Base-by-base conservation (phyloP, 2,329 filamentous ascomycete species). In the Aspergillus piperis region DNA sequence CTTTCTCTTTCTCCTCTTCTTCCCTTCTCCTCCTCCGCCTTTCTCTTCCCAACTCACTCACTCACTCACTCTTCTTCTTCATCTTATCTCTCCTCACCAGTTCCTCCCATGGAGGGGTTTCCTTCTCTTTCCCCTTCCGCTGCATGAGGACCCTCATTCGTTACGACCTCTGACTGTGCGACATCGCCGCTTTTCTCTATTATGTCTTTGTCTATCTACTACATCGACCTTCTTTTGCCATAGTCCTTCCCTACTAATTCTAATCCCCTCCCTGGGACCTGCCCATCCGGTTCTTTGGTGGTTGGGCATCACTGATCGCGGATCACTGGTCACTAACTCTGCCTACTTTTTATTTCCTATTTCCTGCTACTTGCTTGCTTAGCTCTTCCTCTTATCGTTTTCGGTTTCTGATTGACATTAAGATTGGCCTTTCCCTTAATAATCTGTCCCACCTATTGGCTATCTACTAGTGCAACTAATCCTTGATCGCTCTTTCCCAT, bases 71-170 rank as follows among this genome's bases (percentile, higher is more conserved):
- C 21, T 54, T 49, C 55, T 25, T 30, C 49, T 15, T 57, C 59
- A 39, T 54, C 32, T 52, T 38, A 39, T 59, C 51, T 6, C 32
- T 54, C 54, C 54, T 54, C 47, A 11, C 41, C 32, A 42, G 21
- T 47, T 42, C 60, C 58, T 64, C 60, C 57, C 57, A 68, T 68
- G 66, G 66, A 68, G 66, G 66, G 66, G 61, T 55, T 57, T 63
- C 58, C 58, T 58, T 54, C 53, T 38, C 53, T 62, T 57, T 56
- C 63, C 62, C 60, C 57, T 62, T 61, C 51, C 47, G 59, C 63
- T 61, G 55, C 52, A 62, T 68, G 61, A 67, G 62, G 61, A 58
- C 57, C 27, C 48, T 62, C 60, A 51, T 59, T 67, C 66, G 55
- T 61, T 66, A 57, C 41, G 48, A 39, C 32, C 42, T 44, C 47